Conservation (phyloP, 192 early-diverging fungal species). For the Linderina pennispora region DNA sequence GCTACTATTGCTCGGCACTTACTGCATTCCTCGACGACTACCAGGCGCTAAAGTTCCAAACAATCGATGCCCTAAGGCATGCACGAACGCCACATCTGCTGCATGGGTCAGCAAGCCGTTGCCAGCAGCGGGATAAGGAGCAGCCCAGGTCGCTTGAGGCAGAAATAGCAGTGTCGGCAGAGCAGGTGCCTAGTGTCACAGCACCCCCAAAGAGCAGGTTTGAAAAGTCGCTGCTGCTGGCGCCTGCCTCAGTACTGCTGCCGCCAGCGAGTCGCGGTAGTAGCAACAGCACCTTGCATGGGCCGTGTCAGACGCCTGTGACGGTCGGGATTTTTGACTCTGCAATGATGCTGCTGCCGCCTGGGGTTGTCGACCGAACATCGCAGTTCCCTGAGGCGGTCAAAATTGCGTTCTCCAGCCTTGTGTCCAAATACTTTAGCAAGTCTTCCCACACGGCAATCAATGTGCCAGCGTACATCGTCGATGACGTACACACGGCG, state of each 20-base stretch:
- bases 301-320: too few species aligned
- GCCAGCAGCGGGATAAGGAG: background rate
- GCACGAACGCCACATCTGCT: too few species aligned
- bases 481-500: constrained; percentile 15
- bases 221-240: too few species aligned
- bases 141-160: too few species aligned
- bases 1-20: constrained; percentile 20
- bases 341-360: constrained; percentile 20
- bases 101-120: background rate
- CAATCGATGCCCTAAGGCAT: constrained; percentile 20
- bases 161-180: too few species aligned
- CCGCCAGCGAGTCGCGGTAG: constrained; percentile 7
- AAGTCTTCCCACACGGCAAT: constrained; percentile 22
- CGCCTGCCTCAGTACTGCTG: too few species aligned
- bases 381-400: constrained; percentile 28
- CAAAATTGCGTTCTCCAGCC: constrained; percentile 14
- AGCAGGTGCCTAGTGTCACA: background rate
- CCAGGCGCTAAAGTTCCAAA: constrained; percentile 31
- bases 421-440: constrained; percentile 24
- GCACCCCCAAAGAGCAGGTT: too few species aligned
- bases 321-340: constrained; percentile 40
- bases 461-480: constrained; percentile 18
- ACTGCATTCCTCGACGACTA: constrained; percentile 27
- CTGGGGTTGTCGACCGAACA: constrained; percentile 7
- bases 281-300: too few species aligned